Percentiles rank a stretch among this genome's conserved stretches.
These are phyloP conservation scores for Phytophthora macrochlamydospora DNA, from an alignment of 352 stramenopile genomes.

Conservation along the genomic window DNA sequence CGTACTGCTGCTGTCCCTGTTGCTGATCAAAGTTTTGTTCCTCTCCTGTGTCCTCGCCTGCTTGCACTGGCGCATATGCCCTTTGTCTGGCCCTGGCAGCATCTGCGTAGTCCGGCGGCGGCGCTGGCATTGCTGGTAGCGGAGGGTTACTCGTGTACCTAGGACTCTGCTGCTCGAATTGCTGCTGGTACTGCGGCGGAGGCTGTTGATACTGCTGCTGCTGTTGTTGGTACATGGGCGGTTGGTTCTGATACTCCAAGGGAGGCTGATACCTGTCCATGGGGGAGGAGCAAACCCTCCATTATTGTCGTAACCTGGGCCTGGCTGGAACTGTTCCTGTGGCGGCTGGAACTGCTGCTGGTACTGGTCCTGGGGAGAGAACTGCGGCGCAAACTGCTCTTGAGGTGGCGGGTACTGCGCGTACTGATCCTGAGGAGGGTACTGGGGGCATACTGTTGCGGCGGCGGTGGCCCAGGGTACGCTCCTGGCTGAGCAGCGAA, in stretches of 20 bases:
- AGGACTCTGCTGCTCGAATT: slow-evolving; percentile 21
- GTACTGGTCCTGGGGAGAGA: slow-evolving; percentile 10
- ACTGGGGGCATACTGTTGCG: slow-evolving; percentile 22
- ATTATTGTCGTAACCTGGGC: slow-evolving; percentile 19
- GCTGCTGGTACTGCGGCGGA: slow-evolving; percentile 16
- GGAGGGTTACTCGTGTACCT: slow-evolving; percentile 23
- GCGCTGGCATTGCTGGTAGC: slow-evolving; percentile 12
- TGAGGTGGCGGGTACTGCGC: slow-evolving; percentile 21
- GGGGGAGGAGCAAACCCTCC: slow-evolving; percentile 13
- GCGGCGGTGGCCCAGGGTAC: slow-evolving; percentile 1
- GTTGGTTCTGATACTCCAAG: slow-evolving; percentile 24
- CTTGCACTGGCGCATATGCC: slow-evolving; percentile 39
- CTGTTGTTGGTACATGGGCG: slow-evolving; percentile 18
- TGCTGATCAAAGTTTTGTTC: slow-evolving; percentile 10
- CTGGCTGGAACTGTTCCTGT: slow-evolving; percentile 11
- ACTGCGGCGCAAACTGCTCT: slow-evolving; percentile 17
- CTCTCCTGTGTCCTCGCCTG: slow-evolving; percentile 10
- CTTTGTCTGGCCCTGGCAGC: slow-evolving; percentile 43
- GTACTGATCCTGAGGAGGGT: slow-evolving; percentile 9
- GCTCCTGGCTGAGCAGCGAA: slow-evolving; percentile 10
- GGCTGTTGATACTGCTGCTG: slow-evolving; percentile 13
- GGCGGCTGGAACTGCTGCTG: slow-evolving; percentile 13
- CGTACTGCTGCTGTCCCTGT: slow-evolving; percentile 13
- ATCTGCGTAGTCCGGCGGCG: slow-evolving; percentile 33
- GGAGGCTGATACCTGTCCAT: slow-evolving; percentile 2